Conservation (phyloP, 495 filamentous ascomycete species). For the Hypoxylon lenormandii region DNA sequence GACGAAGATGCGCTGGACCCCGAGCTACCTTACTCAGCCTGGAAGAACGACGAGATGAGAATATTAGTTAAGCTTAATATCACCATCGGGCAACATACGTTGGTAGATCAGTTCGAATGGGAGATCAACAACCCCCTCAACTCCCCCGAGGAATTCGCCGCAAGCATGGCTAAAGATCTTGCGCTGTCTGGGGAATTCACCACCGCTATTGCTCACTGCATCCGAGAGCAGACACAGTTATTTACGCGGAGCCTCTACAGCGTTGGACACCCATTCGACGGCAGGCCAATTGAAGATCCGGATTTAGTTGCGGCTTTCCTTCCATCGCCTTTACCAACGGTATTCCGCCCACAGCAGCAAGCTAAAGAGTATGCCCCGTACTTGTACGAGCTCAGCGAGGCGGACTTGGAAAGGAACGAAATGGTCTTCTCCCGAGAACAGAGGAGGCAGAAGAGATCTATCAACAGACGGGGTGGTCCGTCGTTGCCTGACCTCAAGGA, state of each 20-base stretch:
- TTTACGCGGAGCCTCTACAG: constrained; percentile 95
- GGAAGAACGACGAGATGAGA: constrained; percentile 99
- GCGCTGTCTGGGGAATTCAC: constrained; percentile 95
- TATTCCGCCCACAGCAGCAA: constrained; percentile 88
- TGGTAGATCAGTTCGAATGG: constrained; percentile 99
- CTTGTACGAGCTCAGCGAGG: constrained; percentile 91
- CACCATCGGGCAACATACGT: constrained; percentile 92
- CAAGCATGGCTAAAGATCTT: constrained; percentile 87
- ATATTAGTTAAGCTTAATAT: constrained; percentile 96
- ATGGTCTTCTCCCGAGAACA: constrained; percentile 92
- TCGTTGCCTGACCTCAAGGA: constrained; percentile 95
- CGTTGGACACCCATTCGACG: constrained; percentile 92
- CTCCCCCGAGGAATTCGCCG: constrained; percentile 92
- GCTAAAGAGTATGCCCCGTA: constrained; percentile 93
- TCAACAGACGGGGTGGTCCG: constrained; percentile 93
- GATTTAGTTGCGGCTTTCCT: constrained; percentile 88
- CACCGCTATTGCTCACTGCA: constrained; percentile 95
- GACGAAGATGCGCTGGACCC: constrained; percentile 92
- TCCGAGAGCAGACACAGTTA: constrained; percentile 92
- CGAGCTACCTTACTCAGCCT: constrained; percentile 87
- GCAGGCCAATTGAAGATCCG: constrained; percentile 88
- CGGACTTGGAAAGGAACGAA: constrained; percentile 89
- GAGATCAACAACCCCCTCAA: constrained; percentile 95
- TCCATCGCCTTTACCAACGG: constrained; percentile 80
- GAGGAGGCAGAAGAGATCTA: constrained; percentile 90